Conservation (phyloP, 306 rosid genomes). For the Prunus campanulata region DNA sequence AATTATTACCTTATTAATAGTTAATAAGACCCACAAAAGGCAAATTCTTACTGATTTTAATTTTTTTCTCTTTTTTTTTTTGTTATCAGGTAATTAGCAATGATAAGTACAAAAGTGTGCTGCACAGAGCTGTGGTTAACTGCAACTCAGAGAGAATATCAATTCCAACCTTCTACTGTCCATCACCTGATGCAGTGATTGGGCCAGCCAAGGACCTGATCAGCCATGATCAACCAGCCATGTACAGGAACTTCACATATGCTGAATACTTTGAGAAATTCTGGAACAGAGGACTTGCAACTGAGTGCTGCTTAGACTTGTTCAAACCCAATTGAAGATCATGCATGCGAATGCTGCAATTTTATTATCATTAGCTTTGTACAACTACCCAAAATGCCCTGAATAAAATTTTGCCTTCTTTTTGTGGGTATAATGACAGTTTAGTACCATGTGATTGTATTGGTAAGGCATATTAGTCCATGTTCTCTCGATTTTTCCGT, state of each 20-base stretch:
- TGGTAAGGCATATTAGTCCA: too few relatives aligned
- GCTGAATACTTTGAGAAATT: slow-evolving; percentile 36
- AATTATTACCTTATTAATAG: too few relatives aligned
- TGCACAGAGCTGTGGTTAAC: slow-evolving; percentile 53
- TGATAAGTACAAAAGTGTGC: slow-evolving; percentile 43
- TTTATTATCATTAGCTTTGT: too few relatives aligned
- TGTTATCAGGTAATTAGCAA: slow-evolving; percentile 43
- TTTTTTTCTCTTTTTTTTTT: not conserved
- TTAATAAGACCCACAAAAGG: not conserved
- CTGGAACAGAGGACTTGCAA: slow-evolving; percentile 45
- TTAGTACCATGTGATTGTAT: too few relatives aligned
- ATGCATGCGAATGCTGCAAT: not conserved
- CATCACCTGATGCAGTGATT: slow-evolving; percentile 40
- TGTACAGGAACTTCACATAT: slow-evolving; percentile 32
- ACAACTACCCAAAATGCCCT: too few relatives aligned
- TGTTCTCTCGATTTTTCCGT: too few relatives aligned
- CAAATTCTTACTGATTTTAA: not conserved
- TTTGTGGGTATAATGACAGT: too few relatives aligned
- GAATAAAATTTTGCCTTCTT: too few relatives aligned
- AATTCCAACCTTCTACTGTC: slow-evolving; percentile 53
- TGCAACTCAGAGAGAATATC: slow-evolving; percentile 38
- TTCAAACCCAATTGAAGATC: slow-evolving; percentile 25
- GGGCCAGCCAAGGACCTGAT: slow-evolving; percentile 36
- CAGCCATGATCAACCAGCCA: slow-evolving; percentile 7
- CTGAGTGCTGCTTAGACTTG: slow-evolving; percentile 40